phyloP scores from a whole-genome alignment of 2,329 filamentous ascomycete genomes.

The Aaosphaeria pasadenensis region DNA sequence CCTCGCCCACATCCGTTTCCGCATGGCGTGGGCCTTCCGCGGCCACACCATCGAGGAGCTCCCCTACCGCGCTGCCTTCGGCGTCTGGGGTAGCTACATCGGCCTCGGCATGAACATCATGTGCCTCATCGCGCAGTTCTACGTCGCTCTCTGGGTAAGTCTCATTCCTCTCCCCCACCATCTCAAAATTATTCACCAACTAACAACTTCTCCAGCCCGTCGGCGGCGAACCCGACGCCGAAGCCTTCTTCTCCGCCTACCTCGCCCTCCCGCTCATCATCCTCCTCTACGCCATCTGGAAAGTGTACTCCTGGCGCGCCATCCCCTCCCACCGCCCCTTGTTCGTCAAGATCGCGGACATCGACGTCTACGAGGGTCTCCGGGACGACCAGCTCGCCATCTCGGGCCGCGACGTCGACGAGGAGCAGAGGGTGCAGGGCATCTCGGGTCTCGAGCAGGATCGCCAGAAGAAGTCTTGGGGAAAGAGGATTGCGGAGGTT shows the following conservation, averaged over 20 bases:
- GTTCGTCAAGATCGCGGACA: conserved; percentile 24
- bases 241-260: conserved; percentile 44
- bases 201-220: conserved; percentile 15
- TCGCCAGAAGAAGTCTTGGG: too few species aligned
- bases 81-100: conserved; percentile 34
- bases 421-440: too few species aligned
- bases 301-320: conserved; percentile 25
- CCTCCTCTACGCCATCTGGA: conserved; percentile 49
- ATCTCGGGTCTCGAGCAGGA: too few species aligned
- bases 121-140: conserved; percentile 37
- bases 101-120: conserved; percentile 33
- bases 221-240: conserved; percentile 24
- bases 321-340: conserved; percentile 17
- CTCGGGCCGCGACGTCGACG: neutral
- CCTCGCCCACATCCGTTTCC: conserved; percentile 87
- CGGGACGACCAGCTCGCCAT: conserved; percentile 3
- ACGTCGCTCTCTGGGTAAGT: conserved; percentile 18
- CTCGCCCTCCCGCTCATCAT: conserved; percentile 44
- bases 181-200: neutral
- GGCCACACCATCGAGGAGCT: conserved; percentile 38
- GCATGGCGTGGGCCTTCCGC: conserved; percentile 40
- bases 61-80: conserved; percentile 36
- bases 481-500: too few species aligned
- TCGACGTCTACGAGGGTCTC: conserved; percentile 31
- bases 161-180: neutral